Conservation (phyloP, 139 green algal species). For the Chlorella vulgaris region DNA sequence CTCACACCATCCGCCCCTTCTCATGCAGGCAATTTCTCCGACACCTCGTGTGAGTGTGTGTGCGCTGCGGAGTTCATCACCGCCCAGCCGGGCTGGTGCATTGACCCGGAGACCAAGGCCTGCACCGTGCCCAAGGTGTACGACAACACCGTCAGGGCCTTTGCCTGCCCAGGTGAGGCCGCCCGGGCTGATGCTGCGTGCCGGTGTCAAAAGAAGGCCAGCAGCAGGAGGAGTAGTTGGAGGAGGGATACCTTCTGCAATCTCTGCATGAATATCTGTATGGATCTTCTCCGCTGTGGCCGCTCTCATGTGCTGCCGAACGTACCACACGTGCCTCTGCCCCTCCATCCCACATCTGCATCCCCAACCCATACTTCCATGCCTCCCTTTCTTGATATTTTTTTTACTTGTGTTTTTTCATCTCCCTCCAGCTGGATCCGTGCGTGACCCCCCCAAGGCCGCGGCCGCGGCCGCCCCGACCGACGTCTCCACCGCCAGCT, state of each 20-base stretch:
- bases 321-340: too few relatives aligned
- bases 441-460: not conserved
- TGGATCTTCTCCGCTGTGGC: too few relatives aligned
- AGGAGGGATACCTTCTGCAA: not conserved
- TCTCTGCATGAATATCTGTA: too few relatives aligned
- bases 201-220: not conserved
- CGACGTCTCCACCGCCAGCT: not conserved
- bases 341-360: too few relatives aligned
- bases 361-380: too few relatives aligned
- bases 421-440: not conserved
- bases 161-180: conserved; percentile 18
- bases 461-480: not conserved
- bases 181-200: too few relatives aligned
- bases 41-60: conserved; percentile 19
- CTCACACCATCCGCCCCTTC: too few relatives aligned
- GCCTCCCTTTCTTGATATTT: too few relatives aligned
- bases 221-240: not conserved
- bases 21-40: conserved; percentile 30
- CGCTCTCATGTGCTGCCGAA: not conserved
- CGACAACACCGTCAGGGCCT: not conserved
- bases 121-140: conserved; percentile 38
- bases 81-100: conserved; percentile 24
- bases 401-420: too few relatives aligned
- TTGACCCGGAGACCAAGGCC: conserved; percentile 11
- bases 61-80: conserved; percentile 15